Evolutionary conservation across 495 filamentous ascomycete genomes (phyloP), one percentile per base, ranked within the genome.

Genomic region (Cudoniella acicularis): DNA sequence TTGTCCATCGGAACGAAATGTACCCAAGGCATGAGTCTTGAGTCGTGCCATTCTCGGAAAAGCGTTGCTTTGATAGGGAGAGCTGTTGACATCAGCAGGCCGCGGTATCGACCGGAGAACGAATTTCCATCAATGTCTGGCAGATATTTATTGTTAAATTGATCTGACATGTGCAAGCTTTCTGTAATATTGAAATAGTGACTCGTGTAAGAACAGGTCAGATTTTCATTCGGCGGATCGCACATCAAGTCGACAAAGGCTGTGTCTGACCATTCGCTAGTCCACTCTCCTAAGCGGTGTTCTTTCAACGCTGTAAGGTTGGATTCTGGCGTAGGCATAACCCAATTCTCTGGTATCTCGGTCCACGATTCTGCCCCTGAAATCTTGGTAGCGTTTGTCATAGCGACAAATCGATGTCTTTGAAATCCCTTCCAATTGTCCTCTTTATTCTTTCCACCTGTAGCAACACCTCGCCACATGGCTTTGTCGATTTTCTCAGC

Each of bases 1-100:
- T 87, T 91, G 65, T 93, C 90, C 87, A 94, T 89, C 1, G 90
- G 90, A n/a, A 91, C 86, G 62, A 84, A 91, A 63, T 91, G 87
- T 54, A 80, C 80, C 87, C 87, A 90, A 10, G 85, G 77, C 20
- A 87, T 76, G 8, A 91, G 71, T 20, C 87, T 72, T 36, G 78
- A 82, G 64, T 91, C 87, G 58, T 90, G 87, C 87, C 87, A 90
- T 70, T 90, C 88, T 10, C 81, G 75, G 76, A 87, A 90, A 30
- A 91, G 78, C 8, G 87, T 88, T 0, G 87, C 82, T 67, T 90
- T 91, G 70, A 90, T 76, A 0, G 83, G 83, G 11, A 91, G 62
- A 16, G 79, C 83, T 22, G 81, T 86, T 49, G 79, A 83, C 50
- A 82, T 75, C 18, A 87, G 71, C 64, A 90, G 90, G 4, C 83